phyloP scores from a whole-genome alignment of 83 land plant genomes.

The Picea mariana region DNA sequence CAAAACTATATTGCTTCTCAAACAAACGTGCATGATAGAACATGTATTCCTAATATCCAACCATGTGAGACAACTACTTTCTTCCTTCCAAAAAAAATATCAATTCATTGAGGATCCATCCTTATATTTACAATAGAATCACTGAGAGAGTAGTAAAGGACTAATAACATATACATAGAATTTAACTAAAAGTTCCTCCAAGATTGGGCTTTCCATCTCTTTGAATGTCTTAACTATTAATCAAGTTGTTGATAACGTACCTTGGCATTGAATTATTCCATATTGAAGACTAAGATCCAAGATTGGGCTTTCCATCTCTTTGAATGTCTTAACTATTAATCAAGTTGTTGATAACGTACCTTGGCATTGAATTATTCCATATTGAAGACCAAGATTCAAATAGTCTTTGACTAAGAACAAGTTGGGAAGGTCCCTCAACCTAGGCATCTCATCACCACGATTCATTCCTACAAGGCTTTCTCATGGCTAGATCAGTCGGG shows the following conservation, averaged over 20 bases:
- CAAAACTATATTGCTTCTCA: slow-evolving; percentile 28
- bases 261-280: background rate
- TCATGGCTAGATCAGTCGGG: no score
- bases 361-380: background rate
- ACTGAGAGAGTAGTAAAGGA: slow-evolving; percentile 18
- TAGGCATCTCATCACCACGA: no score
- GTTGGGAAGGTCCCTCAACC: no score
- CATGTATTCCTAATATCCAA: slow-evolving; percentile 1
- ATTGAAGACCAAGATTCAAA: no score
- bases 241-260: slow-evolving; percentile 12
- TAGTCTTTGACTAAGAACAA: no score
- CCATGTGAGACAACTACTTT: slow-evolving; percentile 28
- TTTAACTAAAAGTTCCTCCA: slow-evolving; percentile 18
- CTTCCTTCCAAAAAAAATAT: slow-evolving; percentile 41
- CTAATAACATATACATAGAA: slow-evolving; percentile 27
- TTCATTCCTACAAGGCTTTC: no score
- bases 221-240: slow-evolving; percentile 45
- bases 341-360: slow-evolving; percentile 13
- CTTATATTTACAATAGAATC: background rate
- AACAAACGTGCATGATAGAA: slow-evolving; percentile 29
- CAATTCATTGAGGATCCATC: slow-evolving; percentile 8
- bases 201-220: slow-evolving; percentile 27
- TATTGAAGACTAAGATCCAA: no score
- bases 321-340: slow-evolving; percentile 41
- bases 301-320: slow-evolving; percentile 28